phyloP scores from a whole-genome alignment of 108 stramenopile genomes.

The Thalassiosira profunda region DNA sequence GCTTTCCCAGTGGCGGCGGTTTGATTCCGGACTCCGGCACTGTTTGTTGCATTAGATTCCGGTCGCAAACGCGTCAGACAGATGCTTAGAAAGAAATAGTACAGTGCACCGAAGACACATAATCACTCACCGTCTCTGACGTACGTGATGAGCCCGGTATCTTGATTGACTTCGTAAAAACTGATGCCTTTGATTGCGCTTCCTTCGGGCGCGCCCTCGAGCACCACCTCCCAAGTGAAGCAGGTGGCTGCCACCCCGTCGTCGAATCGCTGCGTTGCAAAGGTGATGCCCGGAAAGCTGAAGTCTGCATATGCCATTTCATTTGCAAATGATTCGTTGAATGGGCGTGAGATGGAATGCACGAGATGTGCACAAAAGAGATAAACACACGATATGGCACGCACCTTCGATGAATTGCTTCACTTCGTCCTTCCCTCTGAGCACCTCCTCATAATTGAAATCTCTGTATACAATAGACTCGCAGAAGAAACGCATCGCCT shows the following conservation, averaged over 20 bases:
- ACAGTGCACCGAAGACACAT: no score
- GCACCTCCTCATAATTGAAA: slow-evolving; percentile 73
- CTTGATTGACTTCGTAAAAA: slow-evolving; percentile 78
- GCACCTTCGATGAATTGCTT: slow-evolving; percentile 67
- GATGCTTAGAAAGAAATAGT: no score
- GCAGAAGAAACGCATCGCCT: slow-evolving; percentile 67
- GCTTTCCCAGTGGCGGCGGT: slow-evolving; percentile 70
- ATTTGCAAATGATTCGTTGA: no score
- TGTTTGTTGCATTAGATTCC: no score
- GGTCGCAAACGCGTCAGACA: no score
- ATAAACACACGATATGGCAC: no score
- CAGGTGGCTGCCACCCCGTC: slow-evolving; percentile 70
- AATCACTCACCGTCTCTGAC: no score
- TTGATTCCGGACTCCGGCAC: slow-evolving; percentile 81
- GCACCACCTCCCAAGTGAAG: slow-evolving; percentile 81
- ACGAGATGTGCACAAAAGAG: no score
- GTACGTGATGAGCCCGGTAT: slow-evolving; percentile 58
- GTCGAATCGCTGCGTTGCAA: slow-evolving; percentile 64
- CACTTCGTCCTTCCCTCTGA: slow-evolving; percentile 60
- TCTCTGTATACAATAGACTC: slow-evolving; percentile 73
- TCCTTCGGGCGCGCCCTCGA: slow-evolving; percentile 59
- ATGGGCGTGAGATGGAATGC: no score
- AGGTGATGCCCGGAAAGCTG: slow-evolving; percentile 79
- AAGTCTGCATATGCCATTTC: no score
- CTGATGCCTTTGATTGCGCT: slow-evolving; percentile 78